Conservation (phyloP, 2,329 filamentous ascomycete genomes). For the Cladosporium phlei region DNA sequence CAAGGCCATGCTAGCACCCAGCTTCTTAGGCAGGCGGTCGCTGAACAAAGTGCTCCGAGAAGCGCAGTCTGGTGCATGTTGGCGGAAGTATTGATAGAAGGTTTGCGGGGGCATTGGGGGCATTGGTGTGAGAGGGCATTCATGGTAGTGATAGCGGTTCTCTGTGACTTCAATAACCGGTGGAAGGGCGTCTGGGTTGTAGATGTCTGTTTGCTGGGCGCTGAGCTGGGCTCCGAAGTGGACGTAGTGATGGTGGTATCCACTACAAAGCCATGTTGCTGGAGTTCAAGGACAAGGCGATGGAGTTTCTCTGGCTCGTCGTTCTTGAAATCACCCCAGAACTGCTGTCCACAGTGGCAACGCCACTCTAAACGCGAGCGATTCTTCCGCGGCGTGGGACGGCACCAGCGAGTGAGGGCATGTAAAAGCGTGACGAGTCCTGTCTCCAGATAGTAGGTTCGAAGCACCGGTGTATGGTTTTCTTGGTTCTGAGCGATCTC, state of each 20-base stretch:
- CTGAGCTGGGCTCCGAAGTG: not conserved
- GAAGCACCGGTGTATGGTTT: too few relatives aligned
- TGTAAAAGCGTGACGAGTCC: too few relatives aligned
- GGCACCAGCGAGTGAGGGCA: slow-evolving; percentile 50
- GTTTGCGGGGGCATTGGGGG: not conserved
- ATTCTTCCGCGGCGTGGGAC: not conserved
- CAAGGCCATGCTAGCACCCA: not conserved
- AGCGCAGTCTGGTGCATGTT: not conserved
- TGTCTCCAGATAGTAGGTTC: too few relatives aligned
- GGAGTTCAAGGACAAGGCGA: not conserved
- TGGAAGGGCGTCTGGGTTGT: not conserved
- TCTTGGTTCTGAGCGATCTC: too few relatives aligned
- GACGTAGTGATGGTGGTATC: not conserved
- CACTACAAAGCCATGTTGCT: not conserved
- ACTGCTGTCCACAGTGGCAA: not conserved
- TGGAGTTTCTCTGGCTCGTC: not conserved
- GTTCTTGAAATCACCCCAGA: not conserved
- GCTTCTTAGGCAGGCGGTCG: slow-evolving; percentile 1
- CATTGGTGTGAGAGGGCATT: not conserved
- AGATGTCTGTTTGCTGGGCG: slow-evolving; percentile 1
- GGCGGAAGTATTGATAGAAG: not conserved
- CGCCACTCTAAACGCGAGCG: not conserved
- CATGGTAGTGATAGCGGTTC: not conserved
- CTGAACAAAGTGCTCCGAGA: not conserved
- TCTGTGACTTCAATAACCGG: not conserved